Evolutionary conservation across 768 basidiomycete species (phyloP), one percentile per base, ranked within the genome.

Genomic region (Suillus subluteus): DNA sequence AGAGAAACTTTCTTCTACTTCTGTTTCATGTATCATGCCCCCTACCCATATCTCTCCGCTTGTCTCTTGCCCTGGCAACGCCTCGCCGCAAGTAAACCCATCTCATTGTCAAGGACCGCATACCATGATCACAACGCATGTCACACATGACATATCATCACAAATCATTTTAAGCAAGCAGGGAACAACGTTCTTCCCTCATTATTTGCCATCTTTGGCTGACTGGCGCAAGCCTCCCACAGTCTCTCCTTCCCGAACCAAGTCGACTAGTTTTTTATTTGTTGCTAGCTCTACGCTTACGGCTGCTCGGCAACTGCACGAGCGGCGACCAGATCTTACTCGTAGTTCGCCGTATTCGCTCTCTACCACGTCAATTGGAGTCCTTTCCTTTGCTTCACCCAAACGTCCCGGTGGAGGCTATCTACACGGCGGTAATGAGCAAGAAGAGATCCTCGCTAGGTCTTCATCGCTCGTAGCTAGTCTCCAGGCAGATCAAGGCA

Each of bases 381-480:
- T 83, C n/a, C 71, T 83, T 6, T 83, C 82, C 50, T 81, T 78
- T 71, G 79, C 81, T 12, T 82, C 81, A 58, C 75, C 81, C 15
- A 83, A 81, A 71, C 79, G 79, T 65, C 79, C 81, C 15, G 81
- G 81, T 35, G 82, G 83, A 38, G 80, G 80, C n/a, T 83, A 77
- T 66, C 69, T 82, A 56, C 77, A 78, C 46, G 84, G 84, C 44
- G 81, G 81, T 16, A 78, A 82, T 65, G 84, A 83, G 61, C 83
- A 83, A 71, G 83, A 83, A 58, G 83, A 83, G 70, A 67, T 65
- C 23, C 73, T 84, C 56, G 80, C 82, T 58, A 75, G 83, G 59
- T 76, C 72, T 3, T 82, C 79, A 52, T 79, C 81, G 2, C 76
- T 84, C 41, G 71, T 84, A 32, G 78, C 78, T 37, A 80, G 78